These are phyloP conservation scores for Diversispora epigaea DNA, from an alignment of 192 early-diverging fungal genomes.

Conservation along the genomic window DNA sequence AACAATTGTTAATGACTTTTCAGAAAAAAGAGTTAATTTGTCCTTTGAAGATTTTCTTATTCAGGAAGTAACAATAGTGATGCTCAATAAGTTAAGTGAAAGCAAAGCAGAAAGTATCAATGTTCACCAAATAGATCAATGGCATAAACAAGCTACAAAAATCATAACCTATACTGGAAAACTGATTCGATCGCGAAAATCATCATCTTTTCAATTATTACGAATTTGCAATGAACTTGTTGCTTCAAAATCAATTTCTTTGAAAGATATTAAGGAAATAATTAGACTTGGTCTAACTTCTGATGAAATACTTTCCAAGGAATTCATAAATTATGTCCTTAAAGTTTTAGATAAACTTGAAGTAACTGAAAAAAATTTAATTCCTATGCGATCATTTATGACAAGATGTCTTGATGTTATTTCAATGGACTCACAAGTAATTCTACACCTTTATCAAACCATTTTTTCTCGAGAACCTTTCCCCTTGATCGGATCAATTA, in stretches of 20 bases:
- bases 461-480: too few species aligned
- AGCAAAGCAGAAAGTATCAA: too few species aligned
- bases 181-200: not conserved
- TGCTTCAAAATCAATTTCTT: not conserved
- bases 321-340: too few species aligned
- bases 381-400: too few species aligned
- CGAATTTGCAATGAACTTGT: conserved; percentile 21
- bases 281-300: not conserved
- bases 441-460: too few species aligned
- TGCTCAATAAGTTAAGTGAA: not conserved
- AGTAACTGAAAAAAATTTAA: too few species aligned
- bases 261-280: not conserved
- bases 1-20: not conserved
- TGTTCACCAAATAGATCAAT: not conserved
- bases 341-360: too few species aligned
- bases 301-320: not conserved
- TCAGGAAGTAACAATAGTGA: conserved; percentile 9
- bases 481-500: too few species aligned
- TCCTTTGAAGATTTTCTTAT: not conserved
- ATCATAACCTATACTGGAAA: conserved; percentile 8
- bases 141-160: conserved; percentile 9
- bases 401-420: too few species aligned
- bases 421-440: too few species aligned
- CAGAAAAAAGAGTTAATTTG: not conserved
- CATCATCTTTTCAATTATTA: not conserved